phyloP scores from a whole-genome alignment of 345 rosid species.

The Eucalyptus rudis region DNA sequence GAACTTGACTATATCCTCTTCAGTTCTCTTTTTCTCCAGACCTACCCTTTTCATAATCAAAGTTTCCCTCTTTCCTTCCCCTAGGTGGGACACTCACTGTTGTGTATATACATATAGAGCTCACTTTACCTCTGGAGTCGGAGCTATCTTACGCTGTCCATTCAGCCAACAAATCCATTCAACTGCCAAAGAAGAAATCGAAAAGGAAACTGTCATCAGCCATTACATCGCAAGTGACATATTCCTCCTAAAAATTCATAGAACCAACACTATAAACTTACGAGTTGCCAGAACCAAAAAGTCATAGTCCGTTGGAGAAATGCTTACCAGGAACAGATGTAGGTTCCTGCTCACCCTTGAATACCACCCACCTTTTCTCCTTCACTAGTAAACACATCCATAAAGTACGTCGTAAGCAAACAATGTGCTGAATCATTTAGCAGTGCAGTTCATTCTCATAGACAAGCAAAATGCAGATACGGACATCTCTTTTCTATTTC shows the following conservation, averaged over 20 bases:
- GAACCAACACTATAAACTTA: not conserved
- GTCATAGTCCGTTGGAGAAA: not conserved
- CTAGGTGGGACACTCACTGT: not conserved
- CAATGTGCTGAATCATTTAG: not conserved
- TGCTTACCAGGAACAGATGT: slow-evolving; percentile 70
- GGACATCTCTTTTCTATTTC: not conserved
- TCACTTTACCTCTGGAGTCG: slow-evolving; percentile 61
- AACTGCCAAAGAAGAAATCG: slow-evolving; percentile 32
- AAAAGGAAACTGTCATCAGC: not conserved
- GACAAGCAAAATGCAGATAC: not conserved
- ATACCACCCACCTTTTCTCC: slow-evolving; percentile 91
- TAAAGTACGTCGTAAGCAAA: not conserved
- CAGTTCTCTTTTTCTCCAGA: not conserved
- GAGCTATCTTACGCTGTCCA: slow-evolving; percentile 85
- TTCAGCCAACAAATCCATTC: slow-evolving; percentile 99
- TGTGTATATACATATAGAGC: not conserved
- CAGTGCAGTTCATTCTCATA: not conserved
- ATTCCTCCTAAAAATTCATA: not conserved
- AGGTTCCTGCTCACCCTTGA: slow-evolving; percentile 85
- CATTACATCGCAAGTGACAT: not conserved
- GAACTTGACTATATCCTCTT: not conserved
- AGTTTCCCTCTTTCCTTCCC: not conserved
- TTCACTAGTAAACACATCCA: slow-evolving; percentile 40
- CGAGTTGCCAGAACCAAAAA: not conserved
- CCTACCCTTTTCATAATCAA: not conserved